Evolutionary conservation across 192 early-diverging fungal species (phyloP), one percentile per base, ranked within the genome.

Genomic region (Coemansia sp.): DNA sequence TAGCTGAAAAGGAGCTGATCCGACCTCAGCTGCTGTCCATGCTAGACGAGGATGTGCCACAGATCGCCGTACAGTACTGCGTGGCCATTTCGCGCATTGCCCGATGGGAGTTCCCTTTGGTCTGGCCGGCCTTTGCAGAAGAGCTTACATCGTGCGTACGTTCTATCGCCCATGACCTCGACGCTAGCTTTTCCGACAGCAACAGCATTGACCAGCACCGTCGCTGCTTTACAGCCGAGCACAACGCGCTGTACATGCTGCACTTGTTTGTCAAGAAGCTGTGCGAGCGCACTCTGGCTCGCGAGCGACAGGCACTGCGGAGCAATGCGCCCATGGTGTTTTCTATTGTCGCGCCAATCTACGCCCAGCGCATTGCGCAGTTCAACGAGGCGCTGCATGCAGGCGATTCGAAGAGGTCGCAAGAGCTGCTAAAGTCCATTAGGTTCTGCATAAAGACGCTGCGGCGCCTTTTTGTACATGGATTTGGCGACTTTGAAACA

Each of bases 1-100:
- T 83, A 0, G 81, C 83, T 12, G 94, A 94, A 60, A 94, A 93
- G 78, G 68, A 72, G 9, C 65, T 81, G 18, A 90, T 96, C 36
- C 83, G 89, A 53, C 58, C 72, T 14, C 83, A 83, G 15, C 65
- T 90, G 21, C 62, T 92, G 39, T 71, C 83, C 6, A 78, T 85
- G 48, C 74, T 96, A 52, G 87, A 84, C 19, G 92, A 94, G 63
- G 81, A 84, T 21, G 81, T 72, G 35, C 87, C 83, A 53, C 85
- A 83, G 83, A 71, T 95, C 12, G 84, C 91, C 39, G 67, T 74
- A 8, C 89, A 92, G 58, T 89, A 90, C 68, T 89, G 89, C 48
- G 83, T 95, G 10, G 65, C 89, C 26, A 80, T 87, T 15, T 72
- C 93, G 38, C 90, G 90, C 50, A 92, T 97, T 60, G 91, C 93